phyloP scores from a whole-genome alignment of 768 basidiomycete genomes.

The Chlorophyllum brunneum region DNA sequence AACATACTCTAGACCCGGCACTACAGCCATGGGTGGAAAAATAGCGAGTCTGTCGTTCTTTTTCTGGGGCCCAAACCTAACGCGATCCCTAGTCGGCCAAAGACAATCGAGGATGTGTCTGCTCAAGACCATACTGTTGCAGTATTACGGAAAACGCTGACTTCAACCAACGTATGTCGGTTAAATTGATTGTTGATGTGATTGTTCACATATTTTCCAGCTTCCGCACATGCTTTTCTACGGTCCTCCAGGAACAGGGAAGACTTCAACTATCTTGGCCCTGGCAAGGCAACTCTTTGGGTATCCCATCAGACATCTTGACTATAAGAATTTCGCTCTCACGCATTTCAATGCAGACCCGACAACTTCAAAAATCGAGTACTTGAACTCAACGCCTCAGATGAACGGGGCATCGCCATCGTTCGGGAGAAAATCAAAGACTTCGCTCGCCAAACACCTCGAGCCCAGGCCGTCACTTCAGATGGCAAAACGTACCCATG shows the following conservation, averaged over 20 bases:
- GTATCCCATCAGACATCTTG: constrained; percentile 35
- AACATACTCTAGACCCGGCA: constrained; percentile 49
- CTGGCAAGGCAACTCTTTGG: constrained; percentile 92
- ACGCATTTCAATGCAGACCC: constrained; percentile 48
- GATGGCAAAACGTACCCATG: constrained; percentile 88
- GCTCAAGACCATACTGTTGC: constrained; percentile 96
- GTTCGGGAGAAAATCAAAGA: constrained; percentile 99
- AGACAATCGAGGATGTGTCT: constrained; percentile 96
- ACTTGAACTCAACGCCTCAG: constrained; percentile 96
- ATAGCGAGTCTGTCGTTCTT: constrained; percentile 60
- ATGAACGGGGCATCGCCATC: constrained; percentile 95
- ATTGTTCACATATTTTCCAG: constrained; percentile 38
- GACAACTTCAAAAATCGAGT: constrained; percentile 93
- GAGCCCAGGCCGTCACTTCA: constrained; percentile 68
- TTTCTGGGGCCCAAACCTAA: not conserved
- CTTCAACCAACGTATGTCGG: constrained; percentile 77
- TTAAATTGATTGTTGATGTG: not conserved
- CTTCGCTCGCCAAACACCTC: constrained; percentile 90
- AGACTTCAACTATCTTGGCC: constrained; percentile 97
- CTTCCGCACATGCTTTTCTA: constrained; percentile 99
- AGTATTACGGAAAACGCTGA: constrained; percentile 86
- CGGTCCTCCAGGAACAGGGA: constrained; percentile 97
- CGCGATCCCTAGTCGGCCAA: constrained; percentile 67
- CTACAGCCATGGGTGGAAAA: constrained; percentile 98
- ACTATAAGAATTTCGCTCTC: not conserved